phyloP scores from a whole-genome alignment of 108 stramenopile genomes.

The Pseudonitzschia multiseries region DNA sequence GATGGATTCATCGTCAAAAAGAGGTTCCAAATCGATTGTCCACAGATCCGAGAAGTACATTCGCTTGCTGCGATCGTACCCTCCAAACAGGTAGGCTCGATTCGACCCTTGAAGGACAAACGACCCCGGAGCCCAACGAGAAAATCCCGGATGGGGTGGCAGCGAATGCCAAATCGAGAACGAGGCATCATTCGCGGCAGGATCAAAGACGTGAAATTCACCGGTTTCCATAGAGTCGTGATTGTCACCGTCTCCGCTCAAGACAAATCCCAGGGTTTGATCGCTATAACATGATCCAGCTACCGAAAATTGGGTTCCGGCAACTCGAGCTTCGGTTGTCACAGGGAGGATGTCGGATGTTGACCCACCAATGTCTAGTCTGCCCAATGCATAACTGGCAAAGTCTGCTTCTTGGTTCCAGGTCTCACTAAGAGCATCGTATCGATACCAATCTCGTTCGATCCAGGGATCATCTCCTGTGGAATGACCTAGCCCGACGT shows the following conservation, averaged over 20 bases:
- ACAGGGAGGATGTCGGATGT: background rate
- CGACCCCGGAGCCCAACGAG: conserved; percentile 46
- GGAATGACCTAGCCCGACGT: conserved; percentile 38
- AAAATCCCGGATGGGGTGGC: conserved; percentile 41
- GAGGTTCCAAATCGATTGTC: conserved; percentile 34
- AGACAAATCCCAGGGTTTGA: conserved; percentile 23
- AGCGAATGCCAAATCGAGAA: conserved; percentile 19
- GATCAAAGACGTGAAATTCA: conserved; percentile 44
- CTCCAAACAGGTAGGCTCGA: conserved; percentile 26
- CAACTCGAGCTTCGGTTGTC: conserved; percentile 43
- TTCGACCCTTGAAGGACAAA: conserved; percentile 40
- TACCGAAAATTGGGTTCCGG: conserved; percentile 41
- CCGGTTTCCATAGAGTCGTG: conserved; percentile 34
- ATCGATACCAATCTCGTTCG: conserved; percentile 30
- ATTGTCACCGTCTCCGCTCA: conserved; percentile 41
- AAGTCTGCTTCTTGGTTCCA: conserved; percentile 27
- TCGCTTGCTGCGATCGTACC: conserved; percentile 22
- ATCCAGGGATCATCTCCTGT: conserved; percentile 8
- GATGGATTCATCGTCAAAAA: too few species aligned
- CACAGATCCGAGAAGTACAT: conserved; percentile 28
- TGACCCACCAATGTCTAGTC: too few species aligned
- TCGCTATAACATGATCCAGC: conserved; percentile 23
- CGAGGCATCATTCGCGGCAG: too few species aligned
- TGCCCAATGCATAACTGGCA: conserved; percentile 15
- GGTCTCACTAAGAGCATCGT: background rate